Conservation (phyloP, 371 early-diverging fungal genomes). For the Mucor circinelloides region DNA sequence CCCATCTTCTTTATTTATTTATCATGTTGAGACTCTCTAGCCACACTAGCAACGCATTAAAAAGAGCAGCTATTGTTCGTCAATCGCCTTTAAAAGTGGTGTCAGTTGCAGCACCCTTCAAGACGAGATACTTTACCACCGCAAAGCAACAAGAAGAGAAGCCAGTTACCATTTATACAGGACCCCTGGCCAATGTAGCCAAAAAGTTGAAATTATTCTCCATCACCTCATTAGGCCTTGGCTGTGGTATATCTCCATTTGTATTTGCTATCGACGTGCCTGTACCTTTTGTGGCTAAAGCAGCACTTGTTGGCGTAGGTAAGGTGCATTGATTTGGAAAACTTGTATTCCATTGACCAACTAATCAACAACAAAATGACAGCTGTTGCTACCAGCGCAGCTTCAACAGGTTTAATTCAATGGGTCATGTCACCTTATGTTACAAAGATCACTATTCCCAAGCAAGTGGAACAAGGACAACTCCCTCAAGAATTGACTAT, state of each 20-base stretch:
- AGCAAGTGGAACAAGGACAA: background rate
- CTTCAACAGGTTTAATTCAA: constrained; percentile 62
- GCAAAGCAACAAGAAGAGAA: constrained; percentile 1
- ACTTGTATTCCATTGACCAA: too few species aligned
- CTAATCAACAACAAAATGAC: background rate
- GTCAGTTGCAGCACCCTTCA: background rate
- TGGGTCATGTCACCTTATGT: constrained; percentile 72
- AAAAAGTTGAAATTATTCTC: constrained; percentile 65
- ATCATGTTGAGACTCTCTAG: constrained; percentile 17
- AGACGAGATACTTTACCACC: background rate
- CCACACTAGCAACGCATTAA: background rate
- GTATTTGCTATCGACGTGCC: constrained; percentile 64
- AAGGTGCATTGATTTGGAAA: background rate
- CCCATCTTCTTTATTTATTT: background rate
- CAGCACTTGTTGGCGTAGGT: constrained; percentile 63
- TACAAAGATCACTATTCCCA: constrained; percentile 52
- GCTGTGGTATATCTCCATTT: constrained; percentile 60
- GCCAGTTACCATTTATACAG: constrained; percentile 49
- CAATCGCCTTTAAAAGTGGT: background rate
- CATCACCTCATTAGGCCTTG: constrained; percentile 60
- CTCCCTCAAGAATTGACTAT: constrained; percentile 33
- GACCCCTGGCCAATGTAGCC: constrained; percentile 63
- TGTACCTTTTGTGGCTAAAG: constrained; percentile 59
- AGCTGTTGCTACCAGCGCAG: constrained; percentile 65
- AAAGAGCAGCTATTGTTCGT: background rate